Percentiles rank a stretch among this genome's conserved stretches.
These are phyloP conservation scores for Nephelium lappaceum DNA, from an alignment of 345 rosid species.

Conservation along the genomic window DNA sequence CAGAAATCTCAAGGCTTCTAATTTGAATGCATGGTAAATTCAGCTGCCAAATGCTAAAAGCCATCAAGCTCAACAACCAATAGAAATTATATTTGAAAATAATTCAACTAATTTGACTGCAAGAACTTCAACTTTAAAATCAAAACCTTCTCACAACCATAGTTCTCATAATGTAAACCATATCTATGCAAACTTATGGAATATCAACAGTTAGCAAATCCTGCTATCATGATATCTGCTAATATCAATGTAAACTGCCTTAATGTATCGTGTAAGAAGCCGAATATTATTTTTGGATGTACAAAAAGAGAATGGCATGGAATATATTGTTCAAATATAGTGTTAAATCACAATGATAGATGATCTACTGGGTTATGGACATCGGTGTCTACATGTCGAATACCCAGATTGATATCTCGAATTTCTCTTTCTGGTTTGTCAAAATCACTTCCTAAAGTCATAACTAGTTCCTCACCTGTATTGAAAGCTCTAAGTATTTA, in stretches of 20 bases:
- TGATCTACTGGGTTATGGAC: no score
- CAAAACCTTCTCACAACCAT: no score
- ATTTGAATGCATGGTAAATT: not conserved
- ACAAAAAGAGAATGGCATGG: not conserved
- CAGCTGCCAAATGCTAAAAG: not conserved
- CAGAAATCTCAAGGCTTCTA: no score
- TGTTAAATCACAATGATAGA: no score
- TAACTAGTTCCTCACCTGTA: conserved; percentile 84
- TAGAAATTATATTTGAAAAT: not conserved
- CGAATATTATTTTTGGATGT: not conserved
- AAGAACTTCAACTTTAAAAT: not conserved
- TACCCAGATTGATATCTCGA: conserved; percentile 87
- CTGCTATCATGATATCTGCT: not conserved
- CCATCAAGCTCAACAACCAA: not conserved
- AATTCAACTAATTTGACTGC: not conserved
- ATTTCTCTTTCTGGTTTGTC: conserved; percentile 93
- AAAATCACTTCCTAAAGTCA: conserved; percentile 96
- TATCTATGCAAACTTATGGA: no score
- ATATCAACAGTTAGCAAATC: not conserved
- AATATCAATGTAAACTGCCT: not conserved
- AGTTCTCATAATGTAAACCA: no score
- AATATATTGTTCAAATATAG: no score
- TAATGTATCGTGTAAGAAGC: no score
- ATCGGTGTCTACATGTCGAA: conserved; percentile 57
- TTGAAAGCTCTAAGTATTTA: not conserved